Evolutionary conservation across 371 early-diverging fungal species (phyloP).

Genomic region (Actinomortierella wolfii): DNA sequence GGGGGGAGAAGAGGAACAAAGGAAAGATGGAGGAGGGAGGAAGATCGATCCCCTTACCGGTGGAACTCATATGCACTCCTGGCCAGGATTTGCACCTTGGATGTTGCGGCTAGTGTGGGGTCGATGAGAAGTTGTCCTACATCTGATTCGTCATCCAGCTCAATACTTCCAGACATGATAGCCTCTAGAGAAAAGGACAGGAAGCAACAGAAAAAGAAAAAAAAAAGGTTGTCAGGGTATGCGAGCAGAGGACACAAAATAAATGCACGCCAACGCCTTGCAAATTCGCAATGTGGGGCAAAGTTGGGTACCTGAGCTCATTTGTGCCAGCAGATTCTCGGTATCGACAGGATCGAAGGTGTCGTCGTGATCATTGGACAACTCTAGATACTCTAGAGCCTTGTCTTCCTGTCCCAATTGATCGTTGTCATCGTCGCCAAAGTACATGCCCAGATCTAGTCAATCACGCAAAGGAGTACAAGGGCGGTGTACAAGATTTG

Average conservation of each 20-base stretch:
- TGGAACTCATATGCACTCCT: conserved; percentile 37
- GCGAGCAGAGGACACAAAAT: neutral
- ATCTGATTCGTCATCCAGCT: conserved; percentile 38
- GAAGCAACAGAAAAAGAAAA: neutral
- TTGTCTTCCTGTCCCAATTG: conserved; percentile 39
- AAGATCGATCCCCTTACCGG: conserved; percentile 25
- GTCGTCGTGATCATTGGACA: conserved; percentile 36
- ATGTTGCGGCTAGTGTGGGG: conserved; percentile 21
- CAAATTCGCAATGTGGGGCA: neutral
- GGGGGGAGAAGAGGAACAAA: neutral
- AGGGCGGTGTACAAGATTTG: too few relatives aligned
- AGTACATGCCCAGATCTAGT: conserved; percentile 44
- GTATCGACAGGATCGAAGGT: conserved; percentile 43
- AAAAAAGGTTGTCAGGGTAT: neutral
- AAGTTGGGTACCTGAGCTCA: conserved; percentile 28
- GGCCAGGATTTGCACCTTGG: conserved; percentile 24
- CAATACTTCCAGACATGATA: conserved; percentile 20
- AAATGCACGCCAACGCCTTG: too few relatives aligned
- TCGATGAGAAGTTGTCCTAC: conserved; percentile 34
- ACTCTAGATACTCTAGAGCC: conserved; percentile 33
- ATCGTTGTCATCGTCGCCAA: conserved; percentile 41
- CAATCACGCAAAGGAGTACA: too few relatives aligned
- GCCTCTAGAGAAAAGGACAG: conserved; percentile 12
- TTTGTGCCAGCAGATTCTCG: conserved; percentile 32
- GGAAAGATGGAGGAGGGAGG: neutral